Conservation (phyloP, 805 yeast species). For the Naumovozyma dairenensis region DNA sequence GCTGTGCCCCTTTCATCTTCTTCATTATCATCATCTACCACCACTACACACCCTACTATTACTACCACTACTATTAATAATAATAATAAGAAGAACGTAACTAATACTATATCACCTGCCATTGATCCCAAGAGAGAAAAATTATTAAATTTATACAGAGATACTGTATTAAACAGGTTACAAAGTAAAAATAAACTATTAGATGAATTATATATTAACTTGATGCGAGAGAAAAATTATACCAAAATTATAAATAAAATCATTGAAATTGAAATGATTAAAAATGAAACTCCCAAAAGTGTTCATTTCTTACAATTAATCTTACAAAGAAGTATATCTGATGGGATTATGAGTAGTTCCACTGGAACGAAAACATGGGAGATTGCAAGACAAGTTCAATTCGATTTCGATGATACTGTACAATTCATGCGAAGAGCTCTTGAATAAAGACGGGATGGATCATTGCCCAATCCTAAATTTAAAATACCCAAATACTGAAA, state of each 20-base stretch:
- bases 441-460: slow-evolving; percentile 8
- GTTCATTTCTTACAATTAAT: slow-evolving; percentile 26
- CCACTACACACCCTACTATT: slow-evolving; percentile 1
- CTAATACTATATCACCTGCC: background rate
- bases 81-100: background rate
- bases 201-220: slow-evolving; percentile 13
- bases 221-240: slow-evolving; percentile 4
- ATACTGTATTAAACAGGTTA: slow-evolving; percentile 26
- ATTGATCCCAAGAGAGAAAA: slow-evolving; percentile 25
- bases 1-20: slow-evolving; percentile 3
- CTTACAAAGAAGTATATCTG: slow-evolving; percentile 24
- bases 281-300: slow-evolving; percentile 21
- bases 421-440: slow-evolving; percentile 29
- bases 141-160: slow-evolving; percentile 24
- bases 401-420: slow-evolving; percentile 27
- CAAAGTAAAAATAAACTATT: slow-evolving; percentile 19
- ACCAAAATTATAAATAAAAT: slow-evolving; percentile 8
- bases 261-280: slow-evolving; percentile 14
- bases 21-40: slow-evolving; percentile 1
- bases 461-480: too few relatives aligned
- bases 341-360: slow-evolving; percentile 20
- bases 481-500: too few relatives aligned
- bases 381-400: slow-evolving; percentile 21
- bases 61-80: slow-evolving; percentile 2
- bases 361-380: slow-evolving; percentile 19